Evolutionary conservation across 176 grass and related monocot genomes (phyloP).

Genomic region (Musa acuminata): DNA sequence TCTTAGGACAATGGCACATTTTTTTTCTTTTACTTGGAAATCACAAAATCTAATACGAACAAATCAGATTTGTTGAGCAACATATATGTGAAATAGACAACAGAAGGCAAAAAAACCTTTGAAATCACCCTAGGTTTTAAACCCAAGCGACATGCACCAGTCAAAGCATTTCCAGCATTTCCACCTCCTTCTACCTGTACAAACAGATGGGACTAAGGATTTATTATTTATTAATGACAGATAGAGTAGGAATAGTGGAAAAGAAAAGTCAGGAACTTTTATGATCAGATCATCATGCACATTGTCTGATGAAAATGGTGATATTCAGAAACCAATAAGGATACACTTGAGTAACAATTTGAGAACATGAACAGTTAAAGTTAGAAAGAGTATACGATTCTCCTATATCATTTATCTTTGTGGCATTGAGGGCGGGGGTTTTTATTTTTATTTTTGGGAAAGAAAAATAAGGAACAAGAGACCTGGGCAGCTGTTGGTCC

Average conservation of each 20-base stretch:
- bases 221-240: neutral
- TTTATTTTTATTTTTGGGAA: no score
- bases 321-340: neutral
- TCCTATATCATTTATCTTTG: neutral
- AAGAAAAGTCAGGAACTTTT: neutral
- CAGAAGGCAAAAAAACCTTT: constrained; percentile 32
- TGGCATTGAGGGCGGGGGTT: no score
- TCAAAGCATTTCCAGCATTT: constrained; percentile 85
- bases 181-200: constrained; percentile 66
- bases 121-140: constrained; percentile 57
- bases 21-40: no score
- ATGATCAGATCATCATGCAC: neutral
- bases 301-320: neutral
- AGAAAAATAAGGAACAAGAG: neutral
- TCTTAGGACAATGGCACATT: no score
- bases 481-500: no score
- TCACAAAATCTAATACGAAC: neutral
- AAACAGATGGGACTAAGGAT: neutral
- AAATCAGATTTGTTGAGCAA: neutral
- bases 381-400: neutral
- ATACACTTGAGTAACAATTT: neutral
- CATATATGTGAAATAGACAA: neutral
- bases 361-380: neutral
- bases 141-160: constrained; percentile 61
- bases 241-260: neutral